Evolutionary conservation across 495 filamentous ascomycete species (phyloP), one percentile per base, ranked within the genome.

Genomic region (Penicillium dipodomyicola): DNA sequence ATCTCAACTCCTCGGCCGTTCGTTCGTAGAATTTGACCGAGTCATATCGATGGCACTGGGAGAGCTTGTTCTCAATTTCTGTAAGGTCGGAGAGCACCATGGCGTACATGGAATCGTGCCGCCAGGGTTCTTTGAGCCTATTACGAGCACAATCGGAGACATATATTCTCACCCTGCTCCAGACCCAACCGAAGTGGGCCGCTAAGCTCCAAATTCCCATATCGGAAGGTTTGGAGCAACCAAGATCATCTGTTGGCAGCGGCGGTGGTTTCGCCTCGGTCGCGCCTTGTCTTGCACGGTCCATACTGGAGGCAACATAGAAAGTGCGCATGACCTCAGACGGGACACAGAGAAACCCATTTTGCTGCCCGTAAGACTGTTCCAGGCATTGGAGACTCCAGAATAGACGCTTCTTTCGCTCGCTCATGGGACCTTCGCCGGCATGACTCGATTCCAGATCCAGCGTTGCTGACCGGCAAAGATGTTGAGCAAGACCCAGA

Each of bases 1-100:
- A 35, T 19, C 65, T 56, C 3, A 78, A 51, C 37, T 77, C 74
- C 12, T 73, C 71, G 0, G 69, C 60, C 11, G 63, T 67, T 15
- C 76, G 76, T 47, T 73, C 69, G 45, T 77, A 78, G 29, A 78
- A 78, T 35, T 75, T 76, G 52, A 77, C 74, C 0, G 70, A 72
- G 50, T 78, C 76, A 49, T 78, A 78, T 61, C 76, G 70, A 56
- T 78, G 76, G 47, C 73, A 77, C 5, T 70, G 68, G 1, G 76
- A 72, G 25, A 75, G 67, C 29, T 73, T 68, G 52, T 78, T 78
- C 54, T 78, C 76, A 3, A 75, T 67, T 33, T 77, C 74, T 14
- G 74, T 76, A 0, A 78, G 58, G 48, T 78, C 73, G 8, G 76
- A 78, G 0, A 73, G 56, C 1, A 78, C 63, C 61, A 74, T 71